A percentile compares a stretch with the other conserved stretches of the same genome.
These are phyloP conservation scores for Diaporthe batatas DNA, from an alignment of 2,329 filamentous ascomycete species.

Conservation along the genomic window DNA sequence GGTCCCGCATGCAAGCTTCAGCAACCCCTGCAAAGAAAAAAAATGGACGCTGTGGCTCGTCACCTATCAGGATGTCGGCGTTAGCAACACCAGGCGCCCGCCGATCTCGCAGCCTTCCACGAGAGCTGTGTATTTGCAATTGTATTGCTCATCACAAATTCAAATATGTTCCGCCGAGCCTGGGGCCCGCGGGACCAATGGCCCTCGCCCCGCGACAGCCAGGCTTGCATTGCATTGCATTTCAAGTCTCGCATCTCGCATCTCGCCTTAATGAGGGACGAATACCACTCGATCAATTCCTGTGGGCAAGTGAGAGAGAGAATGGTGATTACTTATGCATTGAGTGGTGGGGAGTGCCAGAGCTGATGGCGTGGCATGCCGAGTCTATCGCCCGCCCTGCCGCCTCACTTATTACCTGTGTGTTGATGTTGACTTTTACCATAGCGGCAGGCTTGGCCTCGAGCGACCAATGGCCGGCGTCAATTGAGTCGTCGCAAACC, in stretches of 20 bases:
- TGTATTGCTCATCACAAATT: slow-evolving; percentile 35
- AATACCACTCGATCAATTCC: not conserved
- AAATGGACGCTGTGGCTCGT: not conserved
- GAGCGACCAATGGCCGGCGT: slow-evolving; percentile 3
- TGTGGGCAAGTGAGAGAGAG: not conserved
- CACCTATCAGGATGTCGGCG: slow-evolving; percentile 28
- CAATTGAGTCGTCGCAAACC: slow-evolving; percentile 24
- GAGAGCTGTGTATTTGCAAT: slow-evolving; percentile 28
- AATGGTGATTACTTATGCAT: not conserved
- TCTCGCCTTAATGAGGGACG: not conserved
- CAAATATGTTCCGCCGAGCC: slow-evolving; percentile 22
- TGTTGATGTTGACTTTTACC: slow-evolving; percentile 21
- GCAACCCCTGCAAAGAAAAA: slow-evolving; percentile 32
- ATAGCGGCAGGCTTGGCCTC: slow-evolving; percentile 26
- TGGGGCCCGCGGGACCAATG: not conserved
- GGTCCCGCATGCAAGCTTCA: slow-evolving; percentile 33
- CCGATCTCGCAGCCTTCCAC: slow-evolving; percentile 28
- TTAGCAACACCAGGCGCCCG: slow-evolving; percentile 24
- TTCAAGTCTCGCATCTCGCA: not conserved
- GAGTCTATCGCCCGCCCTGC: not conserved
- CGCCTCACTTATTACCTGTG: slow-evolving; percentile 2
- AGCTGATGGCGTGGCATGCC: not conserved
- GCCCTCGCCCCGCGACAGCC: not conserved
- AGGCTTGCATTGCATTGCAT: not conserved
- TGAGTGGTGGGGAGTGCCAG: not conserved